These are phyloP conservation scores for Diaporthe sp. DNA, from an alignment of 2,329 filamentous ascomycete genomes.

Conservation along the genomic window DNA sequence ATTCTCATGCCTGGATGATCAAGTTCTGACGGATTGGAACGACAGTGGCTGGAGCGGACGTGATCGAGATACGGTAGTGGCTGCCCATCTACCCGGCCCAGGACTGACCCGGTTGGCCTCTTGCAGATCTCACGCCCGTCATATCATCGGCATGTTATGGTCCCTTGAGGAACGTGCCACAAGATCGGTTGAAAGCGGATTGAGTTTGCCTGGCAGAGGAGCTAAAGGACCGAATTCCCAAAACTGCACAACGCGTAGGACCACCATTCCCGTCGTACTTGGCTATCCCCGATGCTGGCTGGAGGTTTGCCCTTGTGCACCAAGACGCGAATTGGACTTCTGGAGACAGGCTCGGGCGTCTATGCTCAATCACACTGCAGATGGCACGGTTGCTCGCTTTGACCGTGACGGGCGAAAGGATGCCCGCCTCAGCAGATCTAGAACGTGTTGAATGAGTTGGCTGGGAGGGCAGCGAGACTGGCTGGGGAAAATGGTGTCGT, in stretches of 20 bases:
- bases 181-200: constrained; percentile 6
- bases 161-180: constrained; percentile 1
- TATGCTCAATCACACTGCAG: constrained; percentile 24
- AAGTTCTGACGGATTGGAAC: background rate
- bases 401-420: constrained; percentile 15
- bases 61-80: background rate
- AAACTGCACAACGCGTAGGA: constrained; percentile 3
- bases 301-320: background rate
- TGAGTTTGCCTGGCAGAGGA: constrained; percentile 15
- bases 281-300: background rate
- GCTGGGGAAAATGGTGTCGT: background rate
- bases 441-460: background rate
- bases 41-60: background rate
- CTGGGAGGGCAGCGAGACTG: background rate
- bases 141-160: background rate
- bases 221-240: background rate
- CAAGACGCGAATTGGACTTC: background rate
- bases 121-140: background rate
- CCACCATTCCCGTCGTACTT: background rate
- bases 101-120: background rate
- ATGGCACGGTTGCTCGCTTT: constrained; percentile 27
- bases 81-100: background rate
- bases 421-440: constrained; percentile 1
- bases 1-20: background rate
- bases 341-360: background rate